Evolutionary conservation across 805 yeast species (phyloP).

Genomic region (Ogataea pini): DNA sequence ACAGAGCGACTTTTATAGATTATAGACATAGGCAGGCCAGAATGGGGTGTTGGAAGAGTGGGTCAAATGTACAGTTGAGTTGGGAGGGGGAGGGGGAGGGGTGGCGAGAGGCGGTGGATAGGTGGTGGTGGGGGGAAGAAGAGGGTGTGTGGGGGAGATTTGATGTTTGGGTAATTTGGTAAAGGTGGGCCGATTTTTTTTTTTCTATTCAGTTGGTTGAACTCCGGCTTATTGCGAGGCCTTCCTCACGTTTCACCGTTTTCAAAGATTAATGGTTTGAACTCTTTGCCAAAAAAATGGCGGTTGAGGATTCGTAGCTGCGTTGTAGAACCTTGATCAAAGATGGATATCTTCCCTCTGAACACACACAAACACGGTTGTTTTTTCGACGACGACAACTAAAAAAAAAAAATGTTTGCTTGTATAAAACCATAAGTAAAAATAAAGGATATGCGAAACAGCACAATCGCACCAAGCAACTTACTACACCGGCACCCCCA

Average conservation of each 20-base stretch:
- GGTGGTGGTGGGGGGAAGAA: no score
- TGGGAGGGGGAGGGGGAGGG: background rate
- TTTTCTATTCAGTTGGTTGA: no score
- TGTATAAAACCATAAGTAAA: background rate
- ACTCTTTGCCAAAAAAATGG: no score
- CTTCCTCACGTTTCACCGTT: background rate
- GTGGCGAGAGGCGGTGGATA: no score
- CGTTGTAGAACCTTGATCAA: no score
- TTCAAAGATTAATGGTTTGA: no score
- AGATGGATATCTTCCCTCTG: no score
- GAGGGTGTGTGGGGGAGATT: no score
- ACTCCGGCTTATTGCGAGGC: background rate
- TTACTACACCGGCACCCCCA: constrained; percentile 3
- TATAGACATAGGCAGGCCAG: background rate
- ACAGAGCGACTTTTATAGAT: background rate
- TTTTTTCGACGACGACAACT: background rate
- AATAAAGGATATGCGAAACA: constrained; percentile 6
- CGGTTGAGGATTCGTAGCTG: no score
- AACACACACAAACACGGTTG: background rate
- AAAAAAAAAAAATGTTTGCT: background rate
- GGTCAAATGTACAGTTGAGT: background rate
- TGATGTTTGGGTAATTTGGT: no score
- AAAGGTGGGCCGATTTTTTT: no score
- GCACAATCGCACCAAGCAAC: constrained; percentile 4
- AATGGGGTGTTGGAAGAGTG: background rate